phyloP scores from a whole-genome alignment of 129 eudicot species.

The Lactuca sativa region DNA sequence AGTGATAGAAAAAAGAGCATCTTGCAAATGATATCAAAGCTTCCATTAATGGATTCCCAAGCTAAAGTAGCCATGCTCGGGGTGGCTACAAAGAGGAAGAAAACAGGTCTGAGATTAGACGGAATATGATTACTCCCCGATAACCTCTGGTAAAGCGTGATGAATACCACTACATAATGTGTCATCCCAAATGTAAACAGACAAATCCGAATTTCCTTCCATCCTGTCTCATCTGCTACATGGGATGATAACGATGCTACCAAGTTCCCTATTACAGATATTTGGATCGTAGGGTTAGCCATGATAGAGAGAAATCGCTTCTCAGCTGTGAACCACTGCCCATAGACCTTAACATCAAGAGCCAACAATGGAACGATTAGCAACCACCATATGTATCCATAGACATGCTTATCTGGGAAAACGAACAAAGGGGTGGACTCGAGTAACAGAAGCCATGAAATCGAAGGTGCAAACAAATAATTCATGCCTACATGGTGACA shows the following conservation, averaged over 20 bases:
- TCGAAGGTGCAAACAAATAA: slow-evolving; percentile 77
- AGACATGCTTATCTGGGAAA: slow-evolving; percentile 13
- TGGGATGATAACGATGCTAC: slow-evolving; percentile 49
- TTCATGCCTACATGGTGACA: slow-evolving; percentile 61
- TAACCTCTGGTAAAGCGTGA: slow-evolving; percentile 74
- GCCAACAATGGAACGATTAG: slow-evolving; percentile 49
- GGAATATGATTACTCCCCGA: slow-evolving; percentile 57
- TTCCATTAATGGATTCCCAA: slow-evolving; percentile 68
- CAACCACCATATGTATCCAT: slow-evolving; percentile 45
- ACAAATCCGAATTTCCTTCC: slow-evolving; percentile 68
- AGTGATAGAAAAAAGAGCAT: slow-evolving; percentile 77
- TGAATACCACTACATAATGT: slow-evolving; percentile 79
- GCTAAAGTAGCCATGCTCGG: slow-evolving; percentile 82
- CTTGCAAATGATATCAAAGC: slow-evolving; percentile 55
- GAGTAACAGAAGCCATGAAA: slow-evolving; percentile 65
- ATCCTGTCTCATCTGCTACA: slow-evolving; percentile 66
- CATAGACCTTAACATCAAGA: slow-evolving; percentile 78
- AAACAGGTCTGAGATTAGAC: slow-evolving; percentile 62
- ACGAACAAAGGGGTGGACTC: slow-evolving; percentile 39
- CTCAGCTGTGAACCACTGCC: slow-evolving; percentile 85
- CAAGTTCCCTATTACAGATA: slow-evolving; percentile 71
- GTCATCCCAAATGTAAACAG: slow-evolving; percentile 61
- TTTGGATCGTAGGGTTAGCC: slow-evolving; percentile 83
- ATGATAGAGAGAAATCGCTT: slow-evolving; percentile 59
- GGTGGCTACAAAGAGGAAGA: slow-evolving; percentile 75